Base-by-base conservation (phyloP, 148 eudicot species). In the Gaultheria prostrata region DNA sequence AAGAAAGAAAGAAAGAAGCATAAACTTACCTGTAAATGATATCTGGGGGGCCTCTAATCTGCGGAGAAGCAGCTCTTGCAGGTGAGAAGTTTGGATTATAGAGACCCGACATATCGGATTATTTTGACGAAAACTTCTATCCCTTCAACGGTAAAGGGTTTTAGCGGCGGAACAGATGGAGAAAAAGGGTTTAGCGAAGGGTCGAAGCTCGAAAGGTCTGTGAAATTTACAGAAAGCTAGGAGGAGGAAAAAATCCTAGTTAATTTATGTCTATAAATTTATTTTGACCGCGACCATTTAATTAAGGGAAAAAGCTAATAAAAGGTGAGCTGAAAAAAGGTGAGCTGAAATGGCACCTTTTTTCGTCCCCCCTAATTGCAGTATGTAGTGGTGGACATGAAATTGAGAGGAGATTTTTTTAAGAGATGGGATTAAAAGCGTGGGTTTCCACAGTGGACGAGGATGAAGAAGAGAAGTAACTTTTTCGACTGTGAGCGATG, bases 51-150 rank as follows among this genome's bases (percentile, higher is more conserved):
- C 80, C 86, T 90, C 94, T 91, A 92, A 95, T 93, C 89, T 95
- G 98, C 8, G 98, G 98, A 84, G 98, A 95, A 2, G 59, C 94
- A 82, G 92, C 92, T 84, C 98, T 90, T 48, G 93, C 94, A 2
- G 98, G 98, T 0, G 98, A 93, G 86, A 92, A 95, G 84, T 94
- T 95, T 14, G 91, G 86, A 82, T 93, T 94, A n/a, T 57, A 79
- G 11, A 97, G 86, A 50, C 98, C 98, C 78, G 99, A 94, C 99
- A 97, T 97, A 97, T 97, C 85, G 75, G 28, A n/a, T n/a, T n/a
- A 78, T 83, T 82, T 51, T 69, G n/a, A 71, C 50, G 3, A 15
- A 28, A 50, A 10, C 67, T 12, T 59, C 8, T 14, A 63, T 70
- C 63, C 48, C 50, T 45, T 51, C 65, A 79, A 70, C 17, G 49